phyloP scores from a whole-genome alignment of 2,329 filamentous ascomycete genomes.

The Trichoderma oligosporum region DNA sequence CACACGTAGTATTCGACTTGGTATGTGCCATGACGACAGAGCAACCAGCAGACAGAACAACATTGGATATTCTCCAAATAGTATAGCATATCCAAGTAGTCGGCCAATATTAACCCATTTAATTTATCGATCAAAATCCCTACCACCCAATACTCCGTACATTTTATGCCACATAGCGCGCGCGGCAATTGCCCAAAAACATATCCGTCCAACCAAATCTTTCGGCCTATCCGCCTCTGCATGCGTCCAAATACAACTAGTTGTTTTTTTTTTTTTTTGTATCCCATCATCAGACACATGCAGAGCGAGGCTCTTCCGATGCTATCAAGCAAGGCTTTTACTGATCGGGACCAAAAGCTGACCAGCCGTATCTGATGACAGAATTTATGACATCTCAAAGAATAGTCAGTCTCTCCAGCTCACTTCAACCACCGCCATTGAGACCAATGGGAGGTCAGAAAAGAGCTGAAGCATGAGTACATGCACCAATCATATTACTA shows the following conservation, averaged over 20 bases:
- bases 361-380: not conserved
- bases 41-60: not conserved
- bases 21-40: not conserved
- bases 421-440: not conserved
- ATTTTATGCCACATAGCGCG: not conserved
- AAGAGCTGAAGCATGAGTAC: constrained; percentile 2
- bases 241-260: not conserved
- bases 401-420: not conserved
- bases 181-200: constrained; percentile 1
- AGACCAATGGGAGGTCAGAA: not conserved
- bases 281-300: not conserved
- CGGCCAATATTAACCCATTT: constrained; percentile 2
- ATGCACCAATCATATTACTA: constrained; percentile 1
- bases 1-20: no score
- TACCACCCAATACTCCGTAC: no score
- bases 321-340: not conserved
- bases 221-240: constrained; percentile 2
- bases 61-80: no score
- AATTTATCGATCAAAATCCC: not conserved
- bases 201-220: not conserved
- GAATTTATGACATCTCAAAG: not conserved
- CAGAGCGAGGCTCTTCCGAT: not conserved
- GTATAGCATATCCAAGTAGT: no score
- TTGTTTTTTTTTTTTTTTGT: not conserved
- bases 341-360: not conserved